These are phyloP conservation scores for Picea sitchensis DNA, from an alignment of 75 land plant genomes.

Conservation along the genomic window DNA sequence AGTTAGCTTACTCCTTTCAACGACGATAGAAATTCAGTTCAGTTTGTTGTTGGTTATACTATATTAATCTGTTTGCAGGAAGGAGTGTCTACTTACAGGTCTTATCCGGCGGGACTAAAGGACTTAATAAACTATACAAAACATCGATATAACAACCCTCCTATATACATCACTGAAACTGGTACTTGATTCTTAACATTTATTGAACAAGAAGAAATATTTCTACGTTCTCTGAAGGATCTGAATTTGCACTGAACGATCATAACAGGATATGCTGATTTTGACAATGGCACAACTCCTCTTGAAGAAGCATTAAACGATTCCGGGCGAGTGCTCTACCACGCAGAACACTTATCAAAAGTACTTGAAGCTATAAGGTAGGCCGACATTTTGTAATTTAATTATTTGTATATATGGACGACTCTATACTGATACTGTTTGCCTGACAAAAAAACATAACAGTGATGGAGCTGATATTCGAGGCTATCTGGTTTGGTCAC, in stretches of 20 bases:
- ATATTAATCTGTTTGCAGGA: not conserved
- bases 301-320: not conserved
- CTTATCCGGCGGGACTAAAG: conserved; percentile 31
- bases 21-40: no score
- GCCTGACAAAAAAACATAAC: not conserved
- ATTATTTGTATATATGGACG: not conserved
- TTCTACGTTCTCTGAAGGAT: not conserved
- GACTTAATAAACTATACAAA: conserved; percentile 13
- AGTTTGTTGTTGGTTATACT: no score
- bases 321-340: not conserved
- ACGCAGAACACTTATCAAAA: not conserved
- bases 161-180: conserved; percentile 33
- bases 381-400: not conserved
- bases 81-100: not conserved
- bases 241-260: not conserved
- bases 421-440: not conserved
- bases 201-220: no score
- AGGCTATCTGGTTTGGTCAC: conserved; percentile 60
- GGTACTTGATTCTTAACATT: conserved; percentile 4
- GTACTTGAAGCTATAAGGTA: not conserved
- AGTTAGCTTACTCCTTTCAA: no score
- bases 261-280: conserved; percentile 6
- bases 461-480: conserved; percentile 45
- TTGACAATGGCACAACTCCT: not conserved
- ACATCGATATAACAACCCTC: conserved; percentile 21